Percentiles rank a stretch among this genome's conserved stretches.
Conservation (phyloP, 768 basidiomycete genomes). For the Lenzites betulinus region DNA sequence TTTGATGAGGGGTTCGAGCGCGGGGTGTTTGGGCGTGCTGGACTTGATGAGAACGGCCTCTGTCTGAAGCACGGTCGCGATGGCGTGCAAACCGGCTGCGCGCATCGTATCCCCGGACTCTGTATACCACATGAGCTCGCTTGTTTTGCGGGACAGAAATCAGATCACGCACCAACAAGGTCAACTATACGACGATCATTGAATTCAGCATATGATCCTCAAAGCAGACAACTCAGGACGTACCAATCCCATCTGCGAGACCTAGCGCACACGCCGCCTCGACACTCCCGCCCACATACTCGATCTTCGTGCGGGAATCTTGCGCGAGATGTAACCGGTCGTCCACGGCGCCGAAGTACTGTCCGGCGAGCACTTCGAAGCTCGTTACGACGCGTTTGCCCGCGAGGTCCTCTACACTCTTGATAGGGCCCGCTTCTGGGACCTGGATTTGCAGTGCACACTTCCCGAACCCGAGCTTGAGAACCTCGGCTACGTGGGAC, state of each 20-base stretch:
- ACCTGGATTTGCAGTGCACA: slow-evolving; percentile 90
- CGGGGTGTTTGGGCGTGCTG: slow-evolving; percentile 58
- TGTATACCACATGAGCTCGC: slow-evolving; percentile 32
- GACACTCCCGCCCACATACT: slow-evolving; percentile 96
- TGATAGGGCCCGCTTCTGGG: slow-evolving; percentile 71
- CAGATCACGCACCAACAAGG: slow-evolving; percentile 73
- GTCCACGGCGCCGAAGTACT: slow-evolving; percentile 76
- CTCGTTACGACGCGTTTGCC: slow-evolving; percentile 95
- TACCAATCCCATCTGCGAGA: slow-evolving; percentile 95
- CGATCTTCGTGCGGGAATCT: slow-evolving; percentile 73
- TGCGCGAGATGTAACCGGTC: slow-evolving; percentile 50
- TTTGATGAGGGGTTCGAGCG: slow-evolving; percentile 67
- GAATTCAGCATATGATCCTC: background rate
- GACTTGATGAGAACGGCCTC: slow-evolving; percentile 95
- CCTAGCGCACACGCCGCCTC: slow-evolving; percentile 98
- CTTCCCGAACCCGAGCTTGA: slow-evolving; percentile 90
- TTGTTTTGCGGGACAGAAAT: background rate
- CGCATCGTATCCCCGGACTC: slow-evolving; percentile 99
- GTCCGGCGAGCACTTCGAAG: slow-evolving; percentile 84
- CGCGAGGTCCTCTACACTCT: slow-evolving; percentile 75
- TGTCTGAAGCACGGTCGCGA: slow-evolving; percentile 81
- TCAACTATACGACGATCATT: slow-evolving; percentile 59
- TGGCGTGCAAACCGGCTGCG: slow-evolving; percentile 92
- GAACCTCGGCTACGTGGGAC: slow-evolving; percentile 70
- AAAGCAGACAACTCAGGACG: slow-evolving; percentile 34